Conservation (phyloP, 768 basidiomycete genomes). For the Hydnum rufescens region DNA sequence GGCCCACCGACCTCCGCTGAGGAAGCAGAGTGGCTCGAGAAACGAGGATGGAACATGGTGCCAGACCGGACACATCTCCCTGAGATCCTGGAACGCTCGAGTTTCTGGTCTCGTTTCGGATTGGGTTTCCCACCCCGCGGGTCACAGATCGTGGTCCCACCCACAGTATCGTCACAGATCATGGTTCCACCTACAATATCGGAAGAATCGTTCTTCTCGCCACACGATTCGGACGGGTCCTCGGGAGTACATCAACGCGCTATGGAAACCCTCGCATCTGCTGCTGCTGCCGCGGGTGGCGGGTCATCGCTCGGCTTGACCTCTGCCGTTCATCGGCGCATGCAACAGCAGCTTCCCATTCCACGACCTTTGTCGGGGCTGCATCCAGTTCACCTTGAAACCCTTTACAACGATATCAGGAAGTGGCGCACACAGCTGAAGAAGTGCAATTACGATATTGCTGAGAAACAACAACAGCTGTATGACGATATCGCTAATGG, state of each 20-base stretch:
- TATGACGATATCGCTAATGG: conserved; percentile 61
- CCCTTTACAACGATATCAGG: conserved; percentile 49
- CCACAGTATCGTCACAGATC: background rate
- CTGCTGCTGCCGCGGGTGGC: background rate
- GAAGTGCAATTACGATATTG: conserved; percentile 51
- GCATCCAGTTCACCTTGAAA: conserved; percentile 41
- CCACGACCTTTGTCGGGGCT: conserved; percentile 57
- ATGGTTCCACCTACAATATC: background rate
- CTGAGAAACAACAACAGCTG: conserved; percentile 40
- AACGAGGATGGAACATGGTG: background rate
- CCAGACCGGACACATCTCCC: background rate
- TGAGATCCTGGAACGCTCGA: background rate
- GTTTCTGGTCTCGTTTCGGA: background rate
- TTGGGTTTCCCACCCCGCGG: background rate
- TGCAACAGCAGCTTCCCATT: conserved; percentile 49
- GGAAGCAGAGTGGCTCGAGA: background rate
- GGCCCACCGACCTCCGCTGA: background rate
- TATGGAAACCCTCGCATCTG: background rate
- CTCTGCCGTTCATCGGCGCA: conserved; percentile 35
- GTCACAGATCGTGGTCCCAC: background rate
- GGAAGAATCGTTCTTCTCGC: background rate
- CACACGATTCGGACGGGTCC: background rate
- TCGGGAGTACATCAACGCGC: too few species aligned
- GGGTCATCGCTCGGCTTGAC: conserved; percentile 14
- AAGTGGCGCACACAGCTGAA: conserved; percentile 51